phyloP scores from a whole-genome alignment of 768 basidiomycete genomes.

The Kwoniella heveanensis region DNA sequence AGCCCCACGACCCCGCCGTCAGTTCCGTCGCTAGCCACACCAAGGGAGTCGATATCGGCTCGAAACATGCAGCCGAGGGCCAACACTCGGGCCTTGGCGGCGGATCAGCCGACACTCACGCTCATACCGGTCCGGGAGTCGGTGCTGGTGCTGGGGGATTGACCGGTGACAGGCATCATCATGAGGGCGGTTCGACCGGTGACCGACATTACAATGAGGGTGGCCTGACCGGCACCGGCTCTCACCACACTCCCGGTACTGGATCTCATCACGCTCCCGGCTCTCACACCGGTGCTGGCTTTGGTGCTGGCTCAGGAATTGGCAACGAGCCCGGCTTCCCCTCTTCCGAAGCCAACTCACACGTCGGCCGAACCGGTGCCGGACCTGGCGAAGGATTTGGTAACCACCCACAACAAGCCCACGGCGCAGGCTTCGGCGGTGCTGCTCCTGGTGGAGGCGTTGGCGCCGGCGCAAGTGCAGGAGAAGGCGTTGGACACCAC shows the following conservation, averaged over 20 bases:
- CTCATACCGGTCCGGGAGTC: neutral
- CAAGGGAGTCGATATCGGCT: neutral
- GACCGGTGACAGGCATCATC: neutral
- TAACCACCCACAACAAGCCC: constrained; percentile 4
- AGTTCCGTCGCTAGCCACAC: neutral
- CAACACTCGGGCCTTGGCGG: neutral
- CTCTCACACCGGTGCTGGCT: neutral
- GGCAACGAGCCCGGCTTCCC: constrained; percentile 3
- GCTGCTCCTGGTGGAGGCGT: neutral
- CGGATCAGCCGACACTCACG: constrained; percentile 1
- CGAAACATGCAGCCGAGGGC: neutral
- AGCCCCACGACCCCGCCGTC: constrained; percentile 11
- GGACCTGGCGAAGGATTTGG: constrained; percentile 7
- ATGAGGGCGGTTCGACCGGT: constrained; percentile 1
- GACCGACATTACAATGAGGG: neutral
- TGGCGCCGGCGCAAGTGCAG: neutral
- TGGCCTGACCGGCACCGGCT: neutral
- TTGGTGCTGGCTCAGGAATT: no score
- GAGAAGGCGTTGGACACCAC: neutral
- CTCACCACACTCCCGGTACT: neutral
- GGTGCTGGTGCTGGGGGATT: neutral
- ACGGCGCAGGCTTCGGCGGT: constrained; percentile 1
- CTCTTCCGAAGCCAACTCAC: neutral
- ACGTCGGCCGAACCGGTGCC: neutral
- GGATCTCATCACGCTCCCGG: neutral